A percentile compares a stretch with the other conserved stretches of the same genome.
Conservation (phyloP, 371 early-diverging fungal genomes). For the Saksenaea vasiformis region DNA sequence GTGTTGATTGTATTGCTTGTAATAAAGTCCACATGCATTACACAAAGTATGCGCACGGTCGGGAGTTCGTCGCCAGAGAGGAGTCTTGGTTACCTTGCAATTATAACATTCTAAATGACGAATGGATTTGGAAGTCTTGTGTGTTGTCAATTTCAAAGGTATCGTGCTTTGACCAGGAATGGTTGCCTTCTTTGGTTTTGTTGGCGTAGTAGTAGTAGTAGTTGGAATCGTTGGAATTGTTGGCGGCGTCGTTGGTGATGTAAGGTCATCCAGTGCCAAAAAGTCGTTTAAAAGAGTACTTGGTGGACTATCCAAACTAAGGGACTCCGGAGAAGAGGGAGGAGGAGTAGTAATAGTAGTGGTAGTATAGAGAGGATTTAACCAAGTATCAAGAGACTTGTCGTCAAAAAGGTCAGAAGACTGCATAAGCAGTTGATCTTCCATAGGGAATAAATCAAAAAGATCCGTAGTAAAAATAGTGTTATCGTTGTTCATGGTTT, state of each 20-base stretch:
- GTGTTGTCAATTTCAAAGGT: constrained; percentile 19
- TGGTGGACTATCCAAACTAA: constrained; percentile 16
- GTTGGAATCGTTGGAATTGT: not conserved
- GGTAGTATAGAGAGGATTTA: constrained; percentile 6
- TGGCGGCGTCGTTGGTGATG: no score
- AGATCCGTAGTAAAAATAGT: constrained; percentile 13
- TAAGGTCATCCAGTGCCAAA: constrained; percentile 14
- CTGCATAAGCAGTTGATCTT: constrained; percentile 2
- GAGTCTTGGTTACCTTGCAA: constrained; percentile 77
- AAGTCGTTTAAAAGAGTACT: constrained; percentile 16
- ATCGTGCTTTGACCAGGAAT: constrained; percentile 25
- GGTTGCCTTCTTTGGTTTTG: constrained; percentile 8
- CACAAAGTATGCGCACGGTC: constrained; percentile 79
- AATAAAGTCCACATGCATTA: constrained; percentile 87
- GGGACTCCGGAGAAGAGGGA: constrained; percentile 15
- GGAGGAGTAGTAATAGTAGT: constrained; percentile 13
- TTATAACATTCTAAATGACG: constrained; percentile 79
- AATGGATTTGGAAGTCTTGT: constrained; percentile 28
- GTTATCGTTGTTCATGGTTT: constrained; percentile 9
- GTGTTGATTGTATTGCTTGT: constrained; percentile 73
- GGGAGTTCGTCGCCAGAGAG: constrained; percentile 81
- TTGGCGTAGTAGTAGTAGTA: not conserved
- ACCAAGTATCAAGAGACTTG: not conserved
- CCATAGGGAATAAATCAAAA: constrained; percentile 5
- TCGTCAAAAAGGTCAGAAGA: constrained; percentile 16